Base-by-base conservation (phyloP, 2,329 filamentous ascomycete genomes). In the Simplicillium aogashimaense region DNA sequence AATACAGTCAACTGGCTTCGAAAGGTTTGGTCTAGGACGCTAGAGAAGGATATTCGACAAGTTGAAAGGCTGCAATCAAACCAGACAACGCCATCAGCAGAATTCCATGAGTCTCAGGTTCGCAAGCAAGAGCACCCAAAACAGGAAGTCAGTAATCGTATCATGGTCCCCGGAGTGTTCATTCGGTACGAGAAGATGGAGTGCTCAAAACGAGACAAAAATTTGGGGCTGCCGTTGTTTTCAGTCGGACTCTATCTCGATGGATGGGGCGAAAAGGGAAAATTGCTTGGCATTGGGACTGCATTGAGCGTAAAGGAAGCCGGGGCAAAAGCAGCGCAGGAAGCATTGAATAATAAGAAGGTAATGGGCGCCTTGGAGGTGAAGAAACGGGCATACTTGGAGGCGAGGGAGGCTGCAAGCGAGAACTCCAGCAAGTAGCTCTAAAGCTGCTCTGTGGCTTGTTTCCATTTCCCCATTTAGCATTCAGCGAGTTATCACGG, bases 1-100 rank as follows among this genome's bases (percentile, higher is more conserved):
- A 69, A 67, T 2, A 80, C 74, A 2, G 71, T 81, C 38, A 57
- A 69, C 12, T 97, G 88, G 87, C 63, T 95, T 35, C 81, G 76
- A 38, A 63, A 70, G 7, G 65, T 95, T 1, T 95, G 88, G 87
- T 72, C 74, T 4, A 75, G 69, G 36, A 77, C 74, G 4, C 61
- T 94, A 30, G 55, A 65, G 20, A 61, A 72, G 17, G 69, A 81
- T 20, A 75, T 82, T 33, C 53, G 53, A 14, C 31, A 46, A 36
- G 49, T 59, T 30, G 20, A 25, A 9, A 25, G 20, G 20, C 20
- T 25, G 9, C 20, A 25, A 9, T 6, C 20, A 25, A 25, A 25
- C 9, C 20, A 9, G 6, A 25, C 20, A 25, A 25, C 20, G 9
- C 20, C 20, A 25, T 5, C 20, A 25, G 20, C 20, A 9, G 68